phyloP scores from a whole-genome alignment of 2,329 filamentous ascomycete genomes.

The Monilinia laxa region DNA sequence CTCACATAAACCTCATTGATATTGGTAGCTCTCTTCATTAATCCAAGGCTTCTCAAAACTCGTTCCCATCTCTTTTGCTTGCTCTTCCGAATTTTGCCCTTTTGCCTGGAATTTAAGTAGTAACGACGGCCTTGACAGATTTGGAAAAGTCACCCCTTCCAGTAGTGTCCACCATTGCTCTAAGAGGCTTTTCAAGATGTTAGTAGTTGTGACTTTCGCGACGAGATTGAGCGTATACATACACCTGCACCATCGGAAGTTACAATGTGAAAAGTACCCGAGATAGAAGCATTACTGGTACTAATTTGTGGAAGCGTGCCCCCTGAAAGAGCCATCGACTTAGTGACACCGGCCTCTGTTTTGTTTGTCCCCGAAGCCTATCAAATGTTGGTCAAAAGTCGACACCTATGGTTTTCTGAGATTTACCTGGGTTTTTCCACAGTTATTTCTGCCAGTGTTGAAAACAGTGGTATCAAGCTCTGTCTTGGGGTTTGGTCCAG shows the following conservation, averaged over 20 bases:
- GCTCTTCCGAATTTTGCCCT: slow-evolving; percentile 41
- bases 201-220: neutral
- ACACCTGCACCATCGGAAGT: slow-evolving; percentile 46
- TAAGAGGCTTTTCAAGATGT: neutral
- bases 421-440: slow-evolving; percentile 27
- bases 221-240: neutral
- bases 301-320: slow-evolving; percentile 45
- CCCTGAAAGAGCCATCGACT: slow-evolving; percentile 43
- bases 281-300: slow-evolving; percentile 39
- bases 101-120: slow-evolving; percentile 43
- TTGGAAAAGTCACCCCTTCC: slow-evolving; percentile 49
- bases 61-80: slow-evolving; percentile 28
- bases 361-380: slow-evolving; percentile 38
- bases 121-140: slow-evolving; percentile 37
- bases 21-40: slow-evolving; percentile 28
- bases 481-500: slow-evolving; percentile 45
- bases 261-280: slow-evolving; percentile 44
- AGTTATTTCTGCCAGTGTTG: slow-evolving; percentile 29
- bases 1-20: slow-evolving; percentile 41
- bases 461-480: slow-evolving; percentile 50
- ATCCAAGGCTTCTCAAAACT: slow-evolving; percentile 21
- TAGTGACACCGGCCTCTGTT: slow-evolving; percentile 36
- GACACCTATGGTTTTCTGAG: slow-evolving; percentile 25
- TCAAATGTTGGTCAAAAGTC: slow-evolving; percentile 41
- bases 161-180: slow-evolving; percentile 49